Conservation (phyloP, 129 eudicot genomes). For the Glebionis coronaria region DNA sequence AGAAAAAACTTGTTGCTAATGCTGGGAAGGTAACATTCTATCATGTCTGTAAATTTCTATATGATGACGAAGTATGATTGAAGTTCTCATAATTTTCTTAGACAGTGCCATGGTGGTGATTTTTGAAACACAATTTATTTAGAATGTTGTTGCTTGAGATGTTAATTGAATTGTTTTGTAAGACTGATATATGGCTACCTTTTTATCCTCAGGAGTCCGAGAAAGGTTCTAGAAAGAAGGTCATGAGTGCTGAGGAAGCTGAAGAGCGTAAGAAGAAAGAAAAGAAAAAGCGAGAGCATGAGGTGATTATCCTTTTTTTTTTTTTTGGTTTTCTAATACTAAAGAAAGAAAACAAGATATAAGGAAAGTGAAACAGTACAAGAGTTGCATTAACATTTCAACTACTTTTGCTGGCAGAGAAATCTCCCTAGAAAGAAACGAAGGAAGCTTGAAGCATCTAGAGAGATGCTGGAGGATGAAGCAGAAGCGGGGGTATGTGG, state of each 20-base stretch:
- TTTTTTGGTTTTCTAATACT: conserved; percentile 1
- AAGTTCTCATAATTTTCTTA: conserved; percentile 1
- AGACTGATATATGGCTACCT: neutral
- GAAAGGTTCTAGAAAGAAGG: conserved; percentile 46
- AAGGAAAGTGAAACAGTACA: neutral
- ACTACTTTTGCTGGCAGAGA: conserved; percentile 47
- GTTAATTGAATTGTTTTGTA: neutral
- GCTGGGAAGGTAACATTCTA: conserved; percentile 58
- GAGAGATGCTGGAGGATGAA: conserved; percentile 82
- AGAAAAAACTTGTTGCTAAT: conserved; percentile 65
- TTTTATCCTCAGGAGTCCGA: conserved; percentile 37
- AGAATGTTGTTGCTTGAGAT: no score
- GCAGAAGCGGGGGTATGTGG: conserved; percentile 52
- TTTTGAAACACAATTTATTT: no score
- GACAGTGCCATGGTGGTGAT: conserved; percentile 1
- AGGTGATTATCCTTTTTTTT: conserved; percentile 40
- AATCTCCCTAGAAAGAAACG: conserved; percentile 87
- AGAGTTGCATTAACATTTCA: neutral
- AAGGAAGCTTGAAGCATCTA: conserved; percentile 90
- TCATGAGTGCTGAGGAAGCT: conserved; percentile 92
- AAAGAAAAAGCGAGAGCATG: conserved; percentile 86
- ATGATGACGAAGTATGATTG: neutral
- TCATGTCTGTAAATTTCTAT: neutral
- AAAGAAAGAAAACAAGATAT: neutral
- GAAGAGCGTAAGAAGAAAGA: conserved; percentile 88